Percentiles rank a stretch among this genome's conserved stretches.
Conservation (phyloP, 108 stramenopile species). For the Fragilariopsis cylindrus region DNA sequence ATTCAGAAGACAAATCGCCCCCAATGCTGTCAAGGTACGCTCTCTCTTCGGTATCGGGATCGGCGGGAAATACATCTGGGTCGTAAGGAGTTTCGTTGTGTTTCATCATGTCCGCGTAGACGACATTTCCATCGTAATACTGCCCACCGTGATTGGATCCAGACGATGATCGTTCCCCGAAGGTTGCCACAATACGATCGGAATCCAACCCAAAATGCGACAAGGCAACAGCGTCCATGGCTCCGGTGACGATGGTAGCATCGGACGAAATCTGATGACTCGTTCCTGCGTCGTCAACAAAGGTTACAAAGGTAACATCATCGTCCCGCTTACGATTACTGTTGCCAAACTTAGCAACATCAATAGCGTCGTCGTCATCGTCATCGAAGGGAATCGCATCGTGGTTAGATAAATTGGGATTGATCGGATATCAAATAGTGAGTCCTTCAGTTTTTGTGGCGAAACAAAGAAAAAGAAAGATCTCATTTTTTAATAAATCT, state of each 20-base stretch:
- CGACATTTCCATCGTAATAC: too few species aligned
- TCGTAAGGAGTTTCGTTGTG: background rate
- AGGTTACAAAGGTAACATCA: background rate
- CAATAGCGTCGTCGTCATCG: too few species aligned
- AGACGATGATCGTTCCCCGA: background rate
- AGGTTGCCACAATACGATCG: conserved; percentile 4
- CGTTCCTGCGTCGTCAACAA: conserved; percentile 12
- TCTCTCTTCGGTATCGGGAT: conserved; percentile 12
- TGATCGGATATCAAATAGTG: too few species aligned
- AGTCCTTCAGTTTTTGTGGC: too few species aligned
- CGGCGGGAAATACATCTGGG: background rate
- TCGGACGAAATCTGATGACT: conserved; percentile 14
- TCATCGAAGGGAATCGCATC: too few species aligned
- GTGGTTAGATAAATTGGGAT: too few species aligned
- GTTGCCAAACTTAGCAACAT: too few species aligned
- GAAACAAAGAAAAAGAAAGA: too few species aligned
- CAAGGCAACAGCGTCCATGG: conserved; percentile 11
- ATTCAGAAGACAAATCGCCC: background rate
- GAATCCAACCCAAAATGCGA: conserved; percentile 10
- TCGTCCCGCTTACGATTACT: too few species aligned
- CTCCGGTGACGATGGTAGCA: conserved; percentile 13
- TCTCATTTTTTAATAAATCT: too few species aligned
- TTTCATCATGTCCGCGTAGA: too few species aligned
- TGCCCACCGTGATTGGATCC: background rate
- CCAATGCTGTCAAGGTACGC: background rate